Percentiles rank a stretch among this genome's conserved stretches.
These are phyloP conservation scores for Saussurea involucrata DNA, from an alignment of 129 eudicot genomes.

Conservation along the genomic window DNA sequence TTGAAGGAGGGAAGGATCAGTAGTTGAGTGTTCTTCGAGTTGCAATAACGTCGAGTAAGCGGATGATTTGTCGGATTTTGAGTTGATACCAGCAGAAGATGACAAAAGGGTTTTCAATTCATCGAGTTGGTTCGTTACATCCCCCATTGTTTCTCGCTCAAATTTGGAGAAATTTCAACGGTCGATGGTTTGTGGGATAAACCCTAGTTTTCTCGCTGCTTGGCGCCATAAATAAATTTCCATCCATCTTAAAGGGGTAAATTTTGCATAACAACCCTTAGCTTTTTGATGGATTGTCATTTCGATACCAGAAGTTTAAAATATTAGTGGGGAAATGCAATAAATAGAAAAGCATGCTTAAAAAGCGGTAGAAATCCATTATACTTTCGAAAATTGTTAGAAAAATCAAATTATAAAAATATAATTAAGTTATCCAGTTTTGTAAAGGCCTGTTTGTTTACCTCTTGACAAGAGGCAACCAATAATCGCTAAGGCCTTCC, in stretches of 20 bases:
- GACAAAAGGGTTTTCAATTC: slow-evolving; percentile 49
- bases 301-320: background rate
- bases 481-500: too few species aligned
- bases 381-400: background rate
- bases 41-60: slow-evolving; percentile 62
- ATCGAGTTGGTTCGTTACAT: slow-evolving; percentile 36
- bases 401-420: too few species aligned
- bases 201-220: slow-evolving; percentile 31
- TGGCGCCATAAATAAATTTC: slow-evolving; percentile 38
- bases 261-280: background rate
- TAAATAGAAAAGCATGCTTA: too few species aligned
- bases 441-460: too few species aligned
- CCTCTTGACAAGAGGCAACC: too few species aligned
- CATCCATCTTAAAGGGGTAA: background rate
- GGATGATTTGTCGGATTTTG: slow-evolving; percentile 42
- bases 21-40: slow-evolving; percentile 53
- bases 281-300: background rate
- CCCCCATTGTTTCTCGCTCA: slow-evolving; percentile 34
- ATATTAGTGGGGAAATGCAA: too few species aligned
- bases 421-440: too few species aligned
- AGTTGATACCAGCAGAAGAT: slow-evolving; percentile 9
- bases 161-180: background rate
- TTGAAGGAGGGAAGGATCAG: slow-evolving; percentile 38
- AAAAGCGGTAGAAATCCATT: too few species aligned
- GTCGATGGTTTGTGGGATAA: slow-evolving; percentile 3